Evolutionary conservation across 768 basidiomycete genomes (phyloP).

Genomic region (Lactifluus hygrophoroides): DNA sequence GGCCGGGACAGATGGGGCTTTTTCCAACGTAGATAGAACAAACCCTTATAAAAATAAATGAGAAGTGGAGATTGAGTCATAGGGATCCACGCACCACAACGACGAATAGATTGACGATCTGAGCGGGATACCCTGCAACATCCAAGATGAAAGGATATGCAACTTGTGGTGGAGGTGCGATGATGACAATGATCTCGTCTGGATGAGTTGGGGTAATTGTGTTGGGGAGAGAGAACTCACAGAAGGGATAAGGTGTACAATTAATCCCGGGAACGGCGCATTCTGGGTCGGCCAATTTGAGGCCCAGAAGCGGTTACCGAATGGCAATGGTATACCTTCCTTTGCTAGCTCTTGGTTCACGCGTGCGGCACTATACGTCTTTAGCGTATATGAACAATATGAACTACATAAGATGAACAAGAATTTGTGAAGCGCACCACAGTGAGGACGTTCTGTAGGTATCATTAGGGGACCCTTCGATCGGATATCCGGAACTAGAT

Average conservation of each 20-base stretch:
- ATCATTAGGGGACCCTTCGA: not conserved
- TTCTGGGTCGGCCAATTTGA: constrained; percentile 54
- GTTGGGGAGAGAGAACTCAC: constrained; percentile 23
- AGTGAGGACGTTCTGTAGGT: constrained; percentile 10
- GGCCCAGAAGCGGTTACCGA: constrained; percentile 52
- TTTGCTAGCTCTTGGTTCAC: constrained; percentile 58
- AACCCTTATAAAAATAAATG: constrained; percentile 29
- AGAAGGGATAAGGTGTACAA: constrained; percentile 47
- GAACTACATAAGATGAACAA: not conserved
- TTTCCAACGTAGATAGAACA: constrained; percentile 48
- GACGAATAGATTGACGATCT: constrained; percentile 50
- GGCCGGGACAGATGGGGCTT: constrained; percentile 40
- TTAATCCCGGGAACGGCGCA: constrained; percentile 46
- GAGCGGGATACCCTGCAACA: constrained; percentile 42
- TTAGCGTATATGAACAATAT: not conserved
- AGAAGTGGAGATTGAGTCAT: not conserved
- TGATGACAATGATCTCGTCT: constrained; percentile 39
- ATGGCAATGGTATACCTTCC: constrained; percentile 53
- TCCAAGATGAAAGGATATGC: constrained; percentile 58
- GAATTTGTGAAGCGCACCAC: not conserved
- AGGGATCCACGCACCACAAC: constrained; percentile 34
- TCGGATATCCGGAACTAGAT: not conserved
- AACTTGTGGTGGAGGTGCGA: constrained; percentile 43
- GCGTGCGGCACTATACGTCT: constrained; percentile 44
- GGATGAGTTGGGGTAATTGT: not conserved